Evolutionary conservation across 106 monocot genomes (phyloP).

Genomic region (Dendrobium catenatum): DNA sequence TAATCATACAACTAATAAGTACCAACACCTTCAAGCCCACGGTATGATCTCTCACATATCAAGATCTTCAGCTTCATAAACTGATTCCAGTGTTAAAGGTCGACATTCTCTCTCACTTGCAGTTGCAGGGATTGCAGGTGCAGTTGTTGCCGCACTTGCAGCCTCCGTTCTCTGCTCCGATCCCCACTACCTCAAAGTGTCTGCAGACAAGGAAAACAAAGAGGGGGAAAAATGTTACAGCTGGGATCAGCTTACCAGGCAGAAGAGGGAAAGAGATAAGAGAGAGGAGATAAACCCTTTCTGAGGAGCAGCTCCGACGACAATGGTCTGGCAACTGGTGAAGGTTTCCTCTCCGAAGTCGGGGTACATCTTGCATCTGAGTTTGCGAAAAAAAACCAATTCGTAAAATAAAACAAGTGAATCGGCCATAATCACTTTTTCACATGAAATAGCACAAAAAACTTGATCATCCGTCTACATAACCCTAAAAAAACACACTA

Average conservation of each 20-base stretch:
- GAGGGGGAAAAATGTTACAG: neutral
- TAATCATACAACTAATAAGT: neutral
- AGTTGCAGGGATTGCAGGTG: slow-evolving; percentile 65
- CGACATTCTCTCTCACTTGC: slow-evolving; percentile 22
- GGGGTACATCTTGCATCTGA: slow-evolving; percentile 58
- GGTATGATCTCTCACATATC: neutral
- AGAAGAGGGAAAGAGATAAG: neutral
- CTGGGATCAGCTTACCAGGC: neutral
- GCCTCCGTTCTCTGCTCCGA: slow-evolving; percentile 40
- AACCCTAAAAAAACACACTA: neutral
- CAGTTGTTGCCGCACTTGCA: slow-evolving; percentile 72
- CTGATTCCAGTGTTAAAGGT: neutral
- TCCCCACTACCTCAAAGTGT: slow-evolving; percentile 26
- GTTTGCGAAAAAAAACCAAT: neutral
- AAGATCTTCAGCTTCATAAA: neutral
- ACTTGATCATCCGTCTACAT: neutral
- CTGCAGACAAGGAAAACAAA: slow-evolving; percentile 15
- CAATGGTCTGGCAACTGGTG: slow-evolving; percentile 18
- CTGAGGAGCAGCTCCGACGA: slow-evolving; percentile 63
- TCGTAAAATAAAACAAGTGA: neutral
- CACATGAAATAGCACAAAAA: neutral
- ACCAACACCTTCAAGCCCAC: neutral
- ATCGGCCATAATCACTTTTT: neutral
- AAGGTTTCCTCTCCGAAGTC: slow-evolving; percentile 14
- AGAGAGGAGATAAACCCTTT: slow-evolving; percentile 37